These are phyloP conservation scores for Lentinula lateritia DNA, from an alignment of 768 basidiomycete genomes.

Conservation along the genomic window DNA sequence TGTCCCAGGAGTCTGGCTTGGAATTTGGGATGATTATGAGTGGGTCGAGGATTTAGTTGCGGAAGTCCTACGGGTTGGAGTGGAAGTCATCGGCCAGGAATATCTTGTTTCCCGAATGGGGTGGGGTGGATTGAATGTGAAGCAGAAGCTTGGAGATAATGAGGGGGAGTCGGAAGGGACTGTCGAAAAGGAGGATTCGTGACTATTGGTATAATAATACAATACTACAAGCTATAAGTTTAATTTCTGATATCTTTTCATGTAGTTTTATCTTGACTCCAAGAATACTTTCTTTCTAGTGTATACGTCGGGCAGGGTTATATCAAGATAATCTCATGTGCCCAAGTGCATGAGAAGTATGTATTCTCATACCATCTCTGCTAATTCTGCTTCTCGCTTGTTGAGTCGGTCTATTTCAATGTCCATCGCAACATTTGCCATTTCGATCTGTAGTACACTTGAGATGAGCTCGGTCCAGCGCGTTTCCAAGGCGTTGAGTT, in stretches of 20 bases:
- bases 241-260: no score
- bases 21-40: constrained; percentile 84
- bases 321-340: background rate
- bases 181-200: constrained; percentile 19
- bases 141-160: constrained; percentile 7
- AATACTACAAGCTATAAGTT: background rate
- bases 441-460: constrained; percentile 87
- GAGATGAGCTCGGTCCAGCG: constrained; percentile 94
- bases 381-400: constrained; percentile 57
- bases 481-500: constrained; percentile 76
- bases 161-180: constrained; percentile 8
- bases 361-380: constrained; percentile 23
- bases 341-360: background rate
- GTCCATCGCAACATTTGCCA: constrained; percentile 89
- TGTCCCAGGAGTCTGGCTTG: constrained; percentile 81
- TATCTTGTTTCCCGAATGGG: constrained; percentile 86
- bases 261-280: no score
- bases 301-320: no score
- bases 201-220: constrained; percentile 26
- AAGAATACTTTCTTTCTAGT: no score
- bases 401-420: constrained; percentile 65
- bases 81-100: constrained; percentile 91
- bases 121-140: constrained; percentile 44
- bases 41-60: constrained; percentile 97
- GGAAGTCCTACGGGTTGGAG: constrained; percentile 75